Base-by-base conservation (phyloP, 495 filamentous ascomycete species). In the Aspergillus steynii region DNA sequence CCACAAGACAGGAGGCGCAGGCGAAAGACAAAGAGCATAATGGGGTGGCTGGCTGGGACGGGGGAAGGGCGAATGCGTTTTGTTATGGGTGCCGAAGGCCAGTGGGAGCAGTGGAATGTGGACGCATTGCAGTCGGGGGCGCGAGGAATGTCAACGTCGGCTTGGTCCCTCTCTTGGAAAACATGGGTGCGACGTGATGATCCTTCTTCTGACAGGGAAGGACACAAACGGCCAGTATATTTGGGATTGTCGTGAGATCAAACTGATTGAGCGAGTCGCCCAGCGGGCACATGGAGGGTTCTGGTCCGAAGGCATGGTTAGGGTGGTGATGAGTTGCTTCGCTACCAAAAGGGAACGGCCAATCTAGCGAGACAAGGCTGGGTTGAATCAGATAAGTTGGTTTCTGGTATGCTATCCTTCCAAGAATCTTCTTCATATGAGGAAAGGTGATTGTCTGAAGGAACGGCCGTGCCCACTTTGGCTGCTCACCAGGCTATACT, bases 51-150 rank as follows among this genome's bases (percentile, higher is more conserved):
- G 27, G 53, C 53, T 29, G 59, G 20, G 29, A 42, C 12, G 37
- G 53, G 42, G 45, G 53, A 37, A 50, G 62, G 65, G 61, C 29
- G 48, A 42, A 37, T 29, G 59, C 55, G 34, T 70, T 77, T 79
- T 42, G 76, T 79, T 79, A 73, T 77, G 69, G 64, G 54, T 12
- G 4, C 9, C 37, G 37, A 68, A 61, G 51, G 61, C 65, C 67
- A 55, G 55, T 66, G 51, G 50, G 52, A 53, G 56, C 52, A 53
- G 53, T 65, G 65, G 76, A 79, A 79, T 79, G 76, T 68, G 62
- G 58, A 51, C 57, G 59, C 73, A 76, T 75, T 70, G 71, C 63
- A 59, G 63, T 48, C 63, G 28, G 61, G 32, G 29, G 59, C 68
- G 65, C 55, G 56, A 69, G 61, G 76, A 79, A 79, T 79, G 76